A percentile compares a stretch with the other conserved stretches of the same genome.
Conservation (phyloP, 2,329 filamentous ascomycete species). For the Massarina eburnea region DNA sequence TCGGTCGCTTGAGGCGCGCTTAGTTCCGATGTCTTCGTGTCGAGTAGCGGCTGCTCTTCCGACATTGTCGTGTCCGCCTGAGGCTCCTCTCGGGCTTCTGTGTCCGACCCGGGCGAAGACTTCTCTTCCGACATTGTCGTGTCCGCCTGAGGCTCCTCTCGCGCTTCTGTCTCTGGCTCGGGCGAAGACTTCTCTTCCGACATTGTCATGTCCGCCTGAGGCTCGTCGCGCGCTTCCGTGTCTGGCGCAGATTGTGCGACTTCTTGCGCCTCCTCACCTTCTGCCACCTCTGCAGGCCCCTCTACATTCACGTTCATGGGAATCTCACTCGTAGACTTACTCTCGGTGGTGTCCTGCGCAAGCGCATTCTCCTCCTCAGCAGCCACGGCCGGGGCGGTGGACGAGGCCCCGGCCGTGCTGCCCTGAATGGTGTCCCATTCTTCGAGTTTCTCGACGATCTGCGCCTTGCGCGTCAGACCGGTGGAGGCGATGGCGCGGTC, state of each 20-base stretch:
- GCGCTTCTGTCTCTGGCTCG: background rate
- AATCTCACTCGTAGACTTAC: no score
- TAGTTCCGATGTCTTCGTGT: constrained; percentile 15
- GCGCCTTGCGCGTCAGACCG: constrained; percentile 51
- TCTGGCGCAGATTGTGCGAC: background rate
- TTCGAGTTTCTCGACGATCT: constrained; percentile 51
- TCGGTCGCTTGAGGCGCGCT: constrained; percentile 13
- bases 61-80: background rate
- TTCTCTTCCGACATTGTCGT: background rate
- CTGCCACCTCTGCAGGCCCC: background rate
- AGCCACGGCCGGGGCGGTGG: constrained; percentile 7
- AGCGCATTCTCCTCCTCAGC: constrained; percentile 16
- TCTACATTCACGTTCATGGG: background rate
- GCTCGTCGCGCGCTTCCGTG: background rate
- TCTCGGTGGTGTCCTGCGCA: no score
- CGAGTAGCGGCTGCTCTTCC: background rate
- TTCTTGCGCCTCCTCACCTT: background rate
- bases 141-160: no score
- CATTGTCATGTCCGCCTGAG: background rate
- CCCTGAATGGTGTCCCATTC: constrained; percentile 24
- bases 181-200: no score
- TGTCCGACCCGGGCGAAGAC: background rate
- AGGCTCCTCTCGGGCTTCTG: background rate
- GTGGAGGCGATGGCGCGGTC: constrained; percentile 50
- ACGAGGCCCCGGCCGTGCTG: no score